These are phyloP conservation scores for Citrus mangshanensis DNA, from an alignment of 345 rosid genomes.

Conservation along the genomic window DNA sequence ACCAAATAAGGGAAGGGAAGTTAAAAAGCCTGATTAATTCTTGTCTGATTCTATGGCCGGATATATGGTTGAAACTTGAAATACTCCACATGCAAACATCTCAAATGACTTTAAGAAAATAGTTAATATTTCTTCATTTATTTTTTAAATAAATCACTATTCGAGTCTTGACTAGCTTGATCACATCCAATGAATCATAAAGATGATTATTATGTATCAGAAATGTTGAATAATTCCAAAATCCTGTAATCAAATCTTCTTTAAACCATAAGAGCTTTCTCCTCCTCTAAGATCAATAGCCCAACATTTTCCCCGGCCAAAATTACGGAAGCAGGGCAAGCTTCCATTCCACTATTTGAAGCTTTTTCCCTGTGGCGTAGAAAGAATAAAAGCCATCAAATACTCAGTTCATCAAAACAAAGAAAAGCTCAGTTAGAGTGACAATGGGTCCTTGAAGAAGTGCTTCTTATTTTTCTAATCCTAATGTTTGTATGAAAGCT, in stretches of 20 bases:
- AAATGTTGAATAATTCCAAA: not conserved
- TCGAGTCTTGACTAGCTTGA: not conserved
- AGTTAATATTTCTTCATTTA: not conserved
- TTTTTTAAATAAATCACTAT: not conserved
- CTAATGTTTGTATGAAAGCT: not conserved
- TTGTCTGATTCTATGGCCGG: too few relatives aligned
- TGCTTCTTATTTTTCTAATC: not conserved
- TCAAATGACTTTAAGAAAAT: too few relatives aligned
- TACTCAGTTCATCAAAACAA: not conserved
- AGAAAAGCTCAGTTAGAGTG: too few relatives aligned
- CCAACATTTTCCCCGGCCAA: not conserved
- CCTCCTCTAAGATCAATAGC: not conserved
- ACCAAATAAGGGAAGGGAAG: not conserved
- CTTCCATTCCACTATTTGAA: not conserved
- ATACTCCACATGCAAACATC: too few relatives aligned
- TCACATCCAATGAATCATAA: not conserved
- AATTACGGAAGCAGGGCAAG: not conserved
- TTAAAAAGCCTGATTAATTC: too few relatives aligned
- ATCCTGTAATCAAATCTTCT: not conserved
- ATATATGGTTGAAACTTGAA: too few relatives aligned
- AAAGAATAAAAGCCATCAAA: not conserved
- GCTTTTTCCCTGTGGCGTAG: not conserved
- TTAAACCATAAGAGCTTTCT: not conserved
- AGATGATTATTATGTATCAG: not conserved
- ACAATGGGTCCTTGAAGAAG: not conserved